Base-by-base conservation (phyloP, 73 alveolate species). In the Loxodes magnus region DNA sequence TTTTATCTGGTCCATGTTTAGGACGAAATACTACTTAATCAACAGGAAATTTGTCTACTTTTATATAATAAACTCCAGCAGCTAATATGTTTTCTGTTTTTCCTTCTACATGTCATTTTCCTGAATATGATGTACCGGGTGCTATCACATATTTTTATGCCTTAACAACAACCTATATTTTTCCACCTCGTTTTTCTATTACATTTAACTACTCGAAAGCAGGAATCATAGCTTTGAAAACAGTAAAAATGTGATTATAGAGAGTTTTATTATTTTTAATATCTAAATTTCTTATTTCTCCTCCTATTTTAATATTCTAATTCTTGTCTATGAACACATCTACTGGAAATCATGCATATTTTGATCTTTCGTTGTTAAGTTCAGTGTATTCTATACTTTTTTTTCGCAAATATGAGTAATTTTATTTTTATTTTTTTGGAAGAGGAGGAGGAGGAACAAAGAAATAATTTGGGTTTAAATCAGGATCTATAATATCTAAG, bases 51-150 rank as follows among this genome's bases (percentile, higher is more conserved):
- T 14, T 22, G 52, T 38, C 23, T 14, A 38, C 19, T 12, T 38
- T 38, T 22, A 22, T 14, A 12, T 38, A 38, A 38, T 38, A 38
- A 38, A 38, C 52, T 7, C 52, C 52, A 14, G 31, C 52, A 7
- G 52, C 52, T 7, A 38, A 22, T 14, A 38, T 38, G 19, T 38
- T 38, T 38, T 38, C 52, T 14, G 52, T 38, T 14, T 38, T 38
- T 6, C 52, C 52, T 38, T 38, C 52, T 14, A 38, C 52, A 38
- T 38, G 52, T 28, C 52, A 38, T 38, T 38, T 38, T 12, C 52
- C 52, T 7, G 52, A 38, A 12, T 38, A 38, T 14, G 37, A 7
- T 7, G 21, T 38, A 7, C 52, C 21, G 5, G 52, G 5, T 14
- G n/a, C 6, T 14, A 38, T 14, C 23, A 38, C 5, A 12, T 38